A percentile compares a stretch with the other conserved stretches of the same genome.
phyloP scores from a whole-genome alignment of 495 filamentous ascomycete genomes.

The Lophium mytilinum region DNA sequence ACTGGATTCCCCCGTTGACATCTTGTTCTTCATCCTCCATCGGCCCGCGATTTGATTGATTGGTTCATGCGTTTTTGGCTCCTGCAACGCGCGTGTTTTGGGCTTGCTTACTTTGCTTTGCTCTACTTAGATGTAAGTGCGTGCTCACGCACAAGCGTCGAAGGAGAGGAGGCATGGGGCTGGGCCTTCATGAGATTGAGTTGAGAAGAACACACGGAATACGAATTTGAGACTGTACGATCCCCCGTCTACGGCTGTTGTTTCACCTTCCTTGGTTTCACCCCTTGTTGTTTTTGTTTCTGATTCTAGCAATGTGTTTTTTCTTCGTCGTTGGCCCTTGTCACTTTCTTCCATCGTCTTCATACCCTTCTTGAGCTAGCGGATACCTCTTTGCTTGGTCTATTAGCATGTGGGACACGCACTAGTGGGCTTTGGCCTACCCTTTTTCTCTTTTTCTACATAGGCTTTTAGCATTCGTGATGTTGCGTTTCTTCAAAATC shows the following conservation, averaged over 20 bases:
- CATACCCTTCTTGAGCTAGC: conserved; percentile 10
- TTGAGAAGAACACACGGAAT: too few relatives aligned
- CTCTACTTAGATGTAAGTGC: neutral
- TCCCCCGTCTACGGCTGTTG: conserved; percentile 2
- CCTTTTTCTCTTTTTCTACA: neutral
- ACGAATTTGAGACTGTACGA: conserved; percentile 17
- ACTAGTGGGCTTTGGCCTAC: neutral
- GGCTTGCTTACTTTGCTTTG: neutral
- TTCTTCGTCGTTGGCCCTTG: neutral
- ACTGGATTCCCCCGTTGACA: neutral
- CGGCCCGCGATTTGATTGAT: neutral
- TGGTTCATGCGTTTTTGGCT: neutral
- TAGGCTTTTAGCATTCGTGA: conserved; percentile 5
- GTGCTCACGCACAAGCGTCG: neutral
- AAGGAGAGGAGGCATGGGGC: neutral
- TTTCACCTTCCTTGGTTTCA: neutral
- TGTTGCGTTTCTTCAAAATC: neutral
- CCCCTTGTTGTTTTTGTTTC: neutral
- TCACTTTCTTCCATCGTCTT: neutral
- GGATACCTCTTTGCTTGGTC: neutral
- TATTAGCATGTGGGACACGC: neutral
- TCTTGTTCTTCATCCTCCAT: neutral
- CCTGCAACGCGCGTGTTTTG: neutral
- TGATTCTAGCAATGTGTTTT: neutral
- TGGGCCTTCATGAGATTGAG: neutral